Percentiles rank a stretch among this genome's conserved stretches.
phyloP scores from a whole-genome alignment of 169 alveolate genomes.

The Eimeria necatrix region DNA sequence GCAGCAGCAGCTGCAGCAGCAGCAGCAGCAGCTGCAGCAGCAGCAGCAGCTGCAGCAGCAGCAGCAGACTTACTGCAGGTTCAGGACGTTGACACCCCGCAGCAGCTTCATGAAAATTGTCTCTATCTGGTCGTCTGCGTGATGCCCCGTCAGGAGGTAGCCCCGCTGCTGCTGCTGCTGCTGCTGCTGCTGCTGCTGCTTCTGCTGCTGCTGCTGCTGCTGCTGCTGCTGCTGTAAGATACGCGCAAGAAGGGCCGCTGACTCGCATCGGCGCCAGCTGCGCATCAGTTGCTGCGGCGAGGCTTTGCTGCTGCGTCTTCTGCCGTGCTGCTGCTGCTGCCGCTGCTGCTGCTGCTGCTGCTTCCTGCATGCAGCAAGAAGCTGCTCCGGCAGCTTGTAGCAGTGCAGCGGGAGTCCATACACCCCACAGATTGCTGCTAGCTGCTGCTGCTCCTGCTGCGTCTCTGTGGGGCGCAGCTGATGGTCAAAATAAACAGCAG shows the following conservation, averaged over 20 bases:
- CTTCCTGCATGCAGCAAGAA: conserved; percentile 3
- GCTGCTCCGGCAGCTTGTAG: conserved; percentile 7
- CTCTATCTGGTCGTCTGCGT: conserved; percentile 77
- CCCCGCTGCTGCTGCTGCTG: conserved; percentile 61
- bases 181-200: conserved; percentile 59
- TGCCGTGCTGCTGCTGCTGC: neutral
- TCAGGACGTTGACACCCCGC: conserved; percentile 69
- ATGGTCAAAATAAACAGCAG: conserved; percentile 68
- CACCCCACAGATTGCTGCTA: conserved; percentile 24
- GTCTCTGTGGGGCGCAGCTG: conserved; percentile 50
- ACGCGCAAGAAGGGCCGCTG: conserved; percentile 16
- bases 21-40: neutral
- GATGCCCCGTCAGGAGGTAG: conserved; percentile 63
- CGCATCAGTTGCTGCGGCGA: conserved; percentile 74
- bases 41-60: conserved; percentile 35
- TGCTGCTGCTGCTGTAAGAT: conserved; percentile 45
- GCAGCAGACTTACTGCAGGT: conserved; percentile 65
- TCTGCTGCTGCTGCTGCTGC: conserved; percentile 56
- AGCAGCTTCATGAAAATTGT: conserved; percentile 73
- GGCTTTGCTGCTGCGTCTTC: conserved; percentile 24
- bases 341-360: conserved; percentile 45
- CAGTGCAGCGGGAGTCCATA: conserved; percentile 68
- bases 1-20: conserved; percentile 12
- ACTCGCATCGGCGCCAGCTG: conserved; percentile 53
- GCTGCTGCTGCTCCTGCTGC: conserved; percentile 45